Conservation (phyloP, 2,329 filamentous ascomycete species). For the Ceratocystis cacaofunesta region DNA sequence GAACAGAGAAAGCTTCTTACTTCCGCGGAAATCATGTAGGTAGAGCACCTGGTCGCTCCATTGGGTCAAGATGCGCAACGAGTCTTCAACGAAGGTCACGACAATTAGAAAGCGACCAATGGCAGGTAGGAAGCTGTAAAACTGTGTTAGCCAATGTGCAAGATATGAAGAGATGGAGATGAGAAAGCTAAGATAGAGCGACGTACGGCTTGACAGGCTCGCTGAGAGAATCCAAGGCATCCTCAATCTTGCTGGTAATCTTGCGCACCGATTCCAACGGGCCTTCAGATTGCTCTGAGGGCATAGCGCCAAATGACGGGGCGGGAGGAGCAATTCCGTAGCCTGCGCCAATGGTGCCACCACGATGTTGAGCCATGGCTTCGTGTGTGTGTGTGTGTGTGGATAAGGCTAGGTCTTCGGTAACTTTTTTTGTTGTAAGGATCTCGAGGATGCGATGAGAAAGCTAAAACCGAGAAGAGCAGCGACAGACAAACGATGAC, state of each 20-base stretch:
- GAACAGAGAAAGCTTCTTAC: conserved; percentile 39
- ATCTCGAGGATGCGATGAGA: conserved; percentile 4
- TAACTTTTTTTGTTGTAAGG: neutral
- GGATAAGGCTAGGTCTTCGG: neutral
- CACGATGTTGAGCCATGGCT: conserved; percentile 39
- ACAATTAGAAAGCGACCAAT: conserved; percentile 97
- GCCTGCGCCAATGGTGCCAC: conserved; percentile 37
- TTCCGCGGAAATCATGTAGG: conserved; percentile 80
- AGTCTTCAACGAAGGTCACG: conserved; percentile 95
- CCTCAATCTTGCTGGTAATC: conserved; percentile 97
- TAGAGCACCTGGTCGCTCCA: conserved; percentile 92
- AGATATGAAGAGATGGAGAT: too few species aligned
- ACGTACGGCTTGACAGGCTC: conserved; percentile 90
- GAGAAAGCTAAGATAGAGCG: conserved; percentile 21
- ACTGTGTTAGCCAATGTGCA: neutral
- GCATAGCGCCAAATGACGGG: conserved; percentile 48
- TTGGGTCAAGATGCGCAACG: conserved; percentile 89
- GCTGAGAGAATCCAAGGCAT: conserved; percentile 70
- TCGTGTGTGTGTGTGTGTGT: conserved; percentile 1
- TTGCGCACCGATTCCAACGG: conserved; percentile 78
- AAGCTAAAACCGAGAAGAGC: neutral
- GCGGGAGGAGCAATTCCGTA: conserved; percentile 69
- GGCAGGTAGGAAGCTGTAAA: conserved; percentile 69
- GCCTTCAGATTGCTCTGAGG: conserved; percentile 43
- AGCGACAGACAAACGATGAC: too few species aligned